Percentiles rank a stretch among this genome's conserved stretches.
Conservation (phyloP, 768 basidiomycete genomes). For the Lyophyllum decastes region DNA sequence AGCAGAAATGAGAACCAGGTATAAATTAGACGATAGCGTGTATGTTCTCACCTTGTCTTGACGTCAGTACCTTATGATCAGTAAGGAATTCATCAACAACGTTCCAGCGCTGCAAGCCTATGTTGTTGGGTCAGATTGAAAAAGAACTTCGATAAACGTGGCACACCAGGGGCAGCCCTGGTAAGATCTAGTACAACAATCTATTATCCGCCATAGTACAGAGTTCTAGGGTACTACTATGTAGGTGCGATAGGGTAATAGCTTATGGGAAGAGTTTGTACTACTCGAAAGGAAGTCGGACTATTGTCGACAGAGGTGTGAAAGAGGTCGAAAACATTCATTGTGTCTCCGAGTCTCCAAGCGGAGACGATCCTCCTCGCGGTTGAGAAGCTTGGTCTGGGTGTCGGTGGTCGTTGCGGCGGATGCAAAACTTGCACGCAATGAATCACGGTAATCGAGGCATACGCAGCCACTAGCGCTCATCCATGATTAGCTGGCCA, state of each 20-base stretch:
- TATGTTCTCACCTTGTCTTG: no score
- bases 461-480: background rate
- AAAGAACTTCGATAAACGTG: no score
- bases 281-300: background rate
- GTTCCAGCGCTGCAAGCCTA: no score
- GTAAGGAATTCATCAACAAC: no score
- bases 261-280: background rate
- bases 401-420: no score
- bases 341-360: background rate
- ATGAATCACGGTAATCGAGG: background rate
- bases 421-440: no score
- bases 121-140: no score
- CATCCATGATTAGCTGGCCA: constrained; percentile 1
- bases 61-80: no score
- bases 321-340: background rate
- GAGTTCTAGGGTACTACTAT: background rate
- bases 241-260: background rate
- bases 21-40: no score
- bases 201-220: background rate
- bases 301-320: background rate
- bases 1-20: no score
- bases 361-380: background rate
- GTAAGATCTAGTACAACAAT: background rate
- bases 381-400: background rate
- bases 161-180: no score